Evolutionary conservation across 1,139 yeast species (phyloP).

Genomic region (Lodderomyces metapsilosis): DNA sequence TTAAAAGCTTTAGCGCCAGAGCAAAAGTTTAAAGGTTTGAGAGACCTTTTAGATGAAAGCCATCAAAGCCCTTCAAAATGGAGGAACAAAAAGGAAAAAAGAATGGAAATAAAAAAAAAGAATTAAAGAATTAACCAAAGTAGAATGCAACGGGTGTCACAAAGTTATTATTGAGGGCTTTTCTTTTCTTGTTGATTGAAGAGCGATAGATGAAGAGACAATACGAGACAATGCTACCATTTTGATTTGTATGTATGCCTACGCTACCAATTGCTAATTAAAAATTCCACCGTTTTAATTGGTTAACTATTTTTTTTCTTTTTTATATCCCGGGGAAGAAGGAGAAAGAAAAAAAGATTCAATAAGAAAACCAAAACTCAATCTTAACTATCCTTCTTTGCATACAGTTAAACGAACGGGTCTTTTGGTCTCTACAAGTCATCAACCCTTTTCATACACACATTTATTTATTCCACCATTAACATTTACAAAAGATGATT

Average conservation of each 20-base stretch:
- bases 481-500: slow-evolving; percentile 10
- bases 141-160: neutral
- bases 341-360: neutral
- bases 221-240: no score
- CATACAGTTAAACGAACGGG: no score
- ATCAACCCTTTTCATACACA: neutral
- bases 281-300: slow-evolving; percentile 1
- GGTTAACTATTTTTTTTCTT: no score
- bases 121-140: no score
- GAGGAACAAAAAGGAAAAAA: neutral
- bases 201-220: no score
- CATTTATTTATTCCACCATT: neutral
- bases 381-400: no score
- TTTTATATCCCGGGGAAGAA: slow-evolving; percentile 2
- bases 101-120: neutral
- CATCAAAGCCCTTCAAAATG: no score
- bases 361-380: no score
- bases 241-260: neutral
- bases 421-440: neutral
- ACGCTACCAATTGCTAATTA: neutral
- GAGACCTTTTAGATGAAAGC: no score
- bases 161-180: neutral
- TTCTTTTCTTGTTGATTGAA: neutral
- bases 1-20: no score
- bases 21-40: no score